Evolutionary conservation across 2,329 filamentous ascomycete genomes (phyloP).

Genomic region (Ascochyta clinopodiicola): DNA sequence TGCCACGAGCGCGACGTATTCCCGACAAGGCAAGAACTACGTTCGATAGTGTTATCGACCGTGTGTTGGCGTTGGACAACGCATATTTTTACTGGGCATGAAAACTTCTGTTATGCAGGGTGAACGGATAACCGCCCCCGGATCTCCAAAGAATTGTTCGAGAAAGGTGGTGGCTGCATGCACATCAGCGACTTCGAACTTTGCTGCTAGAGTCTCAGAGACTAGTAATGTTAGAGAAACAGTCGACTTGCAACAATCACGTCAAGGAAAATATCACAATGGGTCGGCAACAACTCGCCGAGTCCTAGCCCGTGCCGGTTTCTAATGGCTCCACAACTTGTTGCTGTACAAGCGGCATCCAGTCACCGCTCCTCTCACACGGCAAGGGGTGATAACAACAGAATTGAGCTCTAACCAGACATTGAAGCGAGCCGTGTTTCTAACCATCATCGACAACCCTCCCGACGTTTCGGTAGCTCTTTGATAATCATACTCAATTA

Average conservation of each 20-base stretch:
- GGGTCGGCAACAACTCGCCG: slow-evolving; percentile 6
- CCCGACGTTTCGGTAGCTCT: not conserved
- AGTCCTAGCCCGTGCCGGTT: slow-evolving; percentile 6
- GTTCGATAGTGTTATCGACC: slow-evolving; percentile 2
- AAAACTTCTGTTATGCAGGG: slow-evolving; percentile 10
- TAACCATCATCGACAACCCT: not conserved
- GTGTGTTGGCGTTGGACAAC: slow-evolving; percentile 4
- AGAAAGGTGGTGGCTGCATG: slow-evolving; percentile 6
- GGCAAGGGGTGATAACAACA: not conserved
- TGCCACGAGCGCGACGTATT: slow-evolving; percentile 10
- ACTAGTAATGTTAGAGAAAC: not conserved
- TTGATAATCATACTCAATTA: not conserved
- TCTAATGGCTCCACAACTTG: slow-evolving; percentile 13
- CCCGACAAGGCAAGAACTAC: slow-evolving; percentile 12
- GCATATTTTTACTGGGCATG: slow-evolving; percentile 4
- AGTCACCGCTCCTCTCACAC: slow-evolving; percentile 6
- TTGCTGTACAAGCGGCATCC: slow-evolving; percentile 1
- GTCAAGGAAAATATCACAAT: not conserved
- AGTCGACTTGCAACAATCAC: not conserved
- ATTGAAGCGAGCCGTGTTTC: not conserved
- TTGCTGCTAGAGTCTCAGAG: not conserved
- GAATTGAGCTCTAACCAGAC: not conserved
- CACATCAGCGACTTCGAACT: not conserved
- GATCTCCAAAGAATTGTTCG: slow-evolving; percentile 11
- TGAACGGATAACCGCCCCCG: slow-evolving; percentile 17